Conservation (phyloP, 805 yeast genomes). For the Ogataea henricii region DNA sequence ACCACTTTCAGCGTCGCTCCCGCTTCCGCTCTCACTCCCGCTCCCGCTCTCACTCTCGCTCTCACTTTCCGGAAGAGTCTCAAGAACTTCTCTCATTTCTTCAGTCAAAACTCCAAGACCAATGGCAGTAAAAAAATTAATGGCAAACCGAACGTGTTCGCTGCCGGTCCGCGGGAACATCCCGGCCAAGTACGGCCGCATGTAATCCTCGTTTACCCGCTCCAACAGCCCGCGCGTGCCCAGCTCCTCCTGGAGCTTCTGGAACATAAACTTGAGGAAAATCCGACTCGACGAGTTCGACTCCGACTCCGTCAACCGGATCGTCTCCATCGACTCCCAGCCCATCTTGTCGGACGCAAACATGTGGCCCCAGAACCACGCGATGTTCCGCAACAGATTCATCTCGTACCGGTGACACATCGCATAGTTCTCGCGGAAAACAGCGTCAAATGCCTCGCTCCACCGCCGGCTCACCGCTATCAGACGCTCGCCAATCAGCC, state of each 20-base stretch:
- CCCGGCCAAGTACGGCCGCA: conserved; percentile 51
- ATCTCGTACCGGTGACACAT: conserved; percentile 69
- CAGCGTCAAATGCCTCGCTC: conserved; percentile 52
- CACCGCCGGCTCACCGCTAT: conserved; percentile 54
- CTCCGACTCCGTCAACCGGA: conserved; percentile 65
- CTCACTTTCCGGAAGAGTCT: conserved; percentile 34
- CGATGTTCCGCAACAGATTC: conserved; percentile 72
- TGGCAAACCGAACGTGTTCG: conserved; percentile 69
- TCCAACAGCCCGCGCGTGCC: conserved; percentile 56
- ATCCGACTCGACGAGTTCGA: conserved; percentile 84
- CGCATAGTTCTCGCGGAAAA: conserved; percentile 58
- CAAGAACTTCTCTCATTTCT: conserved; percentile 59
- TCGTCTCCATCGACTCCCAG: conserved; percentile 57
- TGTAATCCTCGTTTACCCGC: conserved; percentile 54
- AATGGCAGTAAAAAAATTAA: conserved; percentile 91
- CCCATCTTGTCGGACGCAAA: conserved; percentile 69
- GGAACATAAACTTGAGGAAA: conserved; percentile 76
- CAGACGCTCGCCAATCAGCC: conserved; percentile 70
- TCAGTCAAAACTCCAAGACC: conserved; percentile 85
- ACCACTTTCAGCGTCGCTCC: conserved; percentile 26
- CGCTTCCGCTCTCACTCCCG: conserved; percentile 25
- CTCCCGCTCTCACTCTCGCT: conserved; percentile 16
- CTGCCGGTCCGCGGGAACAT: conserved; percentile 62
- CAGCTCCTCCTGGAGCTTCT: conserved; percentile 74
- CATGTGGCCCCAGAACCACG: conserved; percentile 84